Evolutionary conservation across 352 stramenopile species (phyloP).

Genomic region (Phytophthora melonis): DNA sequence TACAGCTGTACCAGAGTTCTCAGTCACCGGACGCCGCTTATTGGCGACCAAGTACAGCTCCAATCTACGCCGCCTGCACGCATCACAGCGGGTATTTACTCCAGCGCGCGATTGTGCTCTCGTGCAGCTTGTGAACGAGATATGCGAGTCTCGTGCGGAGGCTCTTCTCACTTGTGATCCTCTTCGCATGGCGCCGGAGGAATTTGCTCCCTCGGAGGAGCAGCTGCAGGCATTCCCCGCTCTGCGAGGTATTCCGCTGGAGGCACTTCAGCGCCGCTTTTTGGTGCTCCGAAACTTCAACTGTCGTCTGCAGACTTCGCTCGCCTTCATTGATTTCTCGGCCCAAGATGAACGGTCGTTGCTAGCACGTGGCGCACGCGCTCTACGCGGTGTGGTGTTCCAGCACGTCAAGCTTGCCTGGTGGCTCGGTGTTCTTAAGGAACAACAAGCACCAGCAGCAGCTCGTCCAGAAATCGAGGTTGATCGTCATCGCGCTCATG

Average conservation of each 20-base stretch:
- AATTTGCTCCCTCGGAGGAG: slow-evolving; percentile 78
- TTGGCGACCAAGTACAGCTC: slow-evolving; percentile 76
- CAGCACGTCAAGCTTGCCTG: slow-evolving; percentile 90
- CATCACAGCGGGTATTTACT: slow-evolving; percentile 74
- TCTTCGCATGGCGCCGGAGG: slow-evolving; percentile 84
- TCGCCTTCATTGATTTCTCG: slow-evolving; percentile 89
- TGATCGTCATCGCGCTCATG: slow-evolving; percentile 79
- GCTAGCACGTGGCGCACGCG: slow-evolving; percentile 64
- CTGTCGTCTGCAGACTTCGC: slow-evolving; percentile 83
- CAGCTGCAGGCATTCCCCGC: slow-evolving; percentile 64
- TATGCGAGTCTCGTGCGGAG: slow-evolving; percentile 82
- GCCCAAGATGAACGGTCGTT: slow-evolving; percentile 67
- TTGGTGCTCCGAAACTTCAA: slow-evolving; percentile 91
- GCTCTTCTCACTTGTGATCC: slow-evolving; percentile 82
- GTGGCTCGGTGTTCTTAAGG: slow-evolving; percentile 90
- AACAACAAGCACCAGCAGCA: slow-evolving; percentile 84
- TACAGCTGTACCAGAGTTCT: slow-evolving; percentile 88
- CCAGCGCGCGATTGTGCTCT: slow-evolving; percentile 75
- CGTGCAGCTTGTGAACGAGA: slow-evolving; percentile 85
- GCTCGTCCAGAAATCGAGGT: slow-evolving; percentile 88
- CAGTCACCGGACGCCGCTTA: slow-evolving; percentile 74
- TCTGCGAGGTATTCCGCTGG: slow-evolving; percentile 57
- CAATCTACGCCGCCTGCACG: slow-evolving; percentile 71
- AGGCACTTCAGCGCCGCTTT: slow-evolving; percentile 79
- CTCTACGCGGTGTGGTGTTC: slow-evolving; percentile 80